Percentiles rank a stretch among this genome's conserved stretches.
Evolutionary conservation across 169 alveolate species (phyloP).

Genomic region (Cyclospora cayetanensis): DNA sequence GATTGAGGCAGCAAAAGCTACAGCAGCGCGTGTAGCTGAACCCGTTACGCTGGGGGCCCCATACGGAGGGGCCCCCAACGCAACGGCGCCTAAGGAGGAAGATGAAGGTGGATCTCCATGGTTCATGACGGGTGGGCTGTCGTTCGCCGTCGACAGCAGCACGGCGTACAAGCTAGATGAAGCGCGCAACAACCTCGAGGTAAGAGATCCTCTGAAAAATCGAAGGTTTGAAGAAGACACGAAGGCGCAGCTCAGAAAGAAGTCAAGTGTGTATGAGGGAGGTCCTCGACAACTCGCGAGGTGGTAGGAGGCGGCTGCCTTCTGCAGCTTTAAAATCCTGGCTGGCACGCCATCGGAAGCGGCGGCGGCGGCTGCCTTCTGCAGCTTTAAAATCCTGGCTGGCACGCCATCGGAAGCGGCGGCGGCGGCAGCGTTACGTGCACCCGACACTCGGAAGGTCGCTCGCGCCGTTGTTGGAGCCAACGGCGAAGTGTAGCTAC

Average conservation of each 20-base stretch:
- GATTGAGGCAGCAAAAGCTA: background rate
- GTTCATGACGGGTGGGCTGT: constrained; percentile 45
- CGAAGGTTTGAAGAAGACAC: background rate
- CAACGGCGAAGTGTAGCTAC: background rate
- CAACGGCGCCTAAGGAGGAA: background rate
- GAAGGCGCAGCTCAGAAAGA: background rate
- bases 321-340: too few relatives aligned
- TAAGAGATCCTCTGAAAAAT: background rate
- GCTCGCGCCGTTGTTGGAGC: too few relatives aligned
- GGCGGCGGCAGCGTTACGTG: too few relatives aligned
- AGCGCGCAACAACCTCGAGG: constrained; percentile 2
- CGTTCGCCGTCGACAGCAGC: constrained; percentile 63
- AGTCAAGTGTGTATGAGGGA: background rate
- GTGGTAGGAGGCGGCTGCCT: too few relatives aligned
- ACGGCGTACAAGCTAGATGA: constrained; percentile 52
- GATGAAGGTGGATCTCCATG: constrained; percentile 39
- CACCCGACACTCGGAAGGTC: too few relatives aligned
- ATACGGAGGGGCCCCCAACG: background rate
- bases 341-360: too few relatives aligned
- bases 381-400: too few relatives aligned
- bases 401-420: too few relatives aligned
- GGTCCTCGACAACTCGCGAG: background rate
- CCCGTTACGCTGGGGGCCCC: background rate
- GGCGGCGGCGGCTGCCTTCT: too few relatives aligned
- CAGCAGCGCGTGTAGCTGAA: constrained; percentile 14